Evolutionary conservation across 306 rosid genomes (phyloP).

Genomic region (Prunus armeniaca): DNA sequence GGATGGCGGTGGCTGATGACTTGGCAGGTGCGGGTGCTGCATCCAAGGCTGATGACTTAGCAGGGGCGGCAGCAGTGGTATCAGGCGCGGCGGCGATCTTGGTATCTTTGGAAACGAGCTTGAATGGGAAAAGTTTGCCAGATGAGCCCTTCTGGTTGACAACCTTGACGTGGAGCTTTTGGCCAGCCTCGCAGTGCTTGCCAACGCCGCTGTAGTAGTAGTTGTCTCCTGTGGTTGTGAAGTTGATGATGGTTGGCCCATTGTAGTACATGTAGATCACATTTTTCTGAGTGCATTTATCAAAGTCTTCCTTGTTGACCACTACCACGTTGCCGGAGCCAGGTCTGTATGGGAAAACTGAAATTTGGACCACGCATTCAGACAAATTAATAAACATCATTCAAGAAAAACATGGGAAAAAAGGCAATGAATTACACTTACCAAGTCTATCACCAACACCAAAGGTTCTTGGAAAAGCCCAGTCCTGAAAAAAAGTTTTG

Average conservation of each 20-base stretch:
- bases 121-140: conserved; percentile 25
- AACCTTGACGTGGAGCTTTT: conserved; percentile 50
- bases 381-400: no score
- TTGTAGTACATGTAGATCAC: conserved; percentile 22
- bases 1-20: conserved; percentile 9
- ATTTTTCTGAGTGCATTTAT: conserved; percentile 24
- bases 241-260: conserved; percentile 41
- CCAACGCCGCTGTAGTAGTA: conserved; percentile 59
- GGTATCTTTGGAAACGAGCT: conserved; percentile 5
- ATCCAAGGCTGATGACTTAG: neutral
- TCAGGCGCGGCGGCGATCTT: neutral
- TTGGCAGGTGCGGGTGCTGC: neutral
- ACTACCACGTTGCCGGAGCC: conserved; percentile 44
- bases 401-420: neutral
- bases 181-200: conserved; percentile 73
- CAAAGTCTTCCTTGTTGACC: conserved; percentile 43
- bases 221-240: conserved; percentile 43
- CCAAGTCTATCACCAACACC: conserved; percentile 59
- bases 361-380: neutral
- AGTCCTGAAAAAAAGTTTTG: conserved; percentile 31
- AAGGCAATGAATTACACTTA: conserved; percentile 20
- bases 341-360: conserved; percentile 55
- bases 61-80: neutral
- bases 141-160: conserved; percentile 16
- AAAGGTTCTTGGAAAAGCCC: conserved; percentile 57